Percentiles rank a stretch among this genome's conserved stretches.
These are phyloP conservation scores for Kodamaea hsintzibuensis DNA, from an alignment of 805 yeast genomes.

Conservation along the genomic window DNA sequence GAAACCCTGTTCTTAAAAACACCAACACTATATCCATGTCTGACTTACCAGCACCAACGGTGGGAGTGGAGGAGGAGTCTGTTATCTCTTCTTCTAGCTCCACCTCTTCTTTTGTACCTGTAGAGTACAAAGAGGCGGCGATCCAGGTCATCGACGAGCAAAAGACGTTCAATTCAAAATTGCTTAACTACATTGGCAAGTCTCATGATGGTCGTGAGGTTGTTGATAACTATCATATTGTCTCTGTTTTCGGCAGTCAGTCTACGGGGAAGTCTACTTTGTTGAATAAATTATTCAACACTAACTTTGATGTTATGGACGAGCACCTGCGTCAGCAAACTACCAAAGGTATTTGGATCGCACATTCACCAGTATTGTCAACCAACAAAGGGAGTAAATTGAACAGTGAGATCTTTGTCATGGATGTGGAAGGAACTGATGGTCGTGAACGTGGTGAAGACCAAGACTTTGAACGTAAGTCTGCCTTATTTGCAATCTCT, in stretches of 20 bases:
- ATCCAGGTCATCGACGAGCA: conserved; percentile 65
- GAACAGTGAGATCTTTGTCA: conserved; percentile 58
- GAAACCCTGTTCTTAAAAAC: not conserved
- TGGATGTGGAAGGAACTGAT: conserved; percentile 99
- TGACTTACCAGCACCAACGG: conserved; percentile 12
- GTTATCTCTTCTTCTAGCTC: conserved; percentile 21
- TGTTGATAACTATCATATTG: conserved; percentile 75
- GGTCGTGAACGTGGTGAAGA: conserved; percentile 98
- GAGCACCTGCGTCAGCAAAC: conserved; percentile 86
- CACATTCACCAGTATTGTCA: conserved; percentile 38
- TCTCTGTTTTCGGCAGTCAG: conserved; percentile 96
- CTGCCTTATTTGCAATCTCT: conserved; percentile 91
- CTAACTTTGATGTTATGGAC: conserved; percentile 91
- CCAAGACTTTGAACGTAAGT: conserved; percentile 96
- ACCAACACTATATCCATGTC: not conserved
- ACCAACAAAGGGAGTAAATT: conserved; percentile 13
- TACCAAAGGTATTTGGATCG: conserved; percentile 50
- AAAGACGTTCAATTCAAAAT: conserved; percentile 49
- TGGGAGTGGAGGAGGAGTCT: conserved; percentile 7
- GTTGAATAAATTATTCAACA: conserved; percentile 80
- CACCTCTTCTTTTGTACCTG: conserved; percentile 42
- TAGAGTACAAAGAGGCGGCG: conserved; percentile 39
- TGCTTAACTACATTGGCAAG: conserved; percentile 35
- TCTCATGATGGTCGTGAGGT: conserved; percentile 30
- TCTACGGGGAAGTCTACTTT: conserved; percentile 95